Conservation (phyloP, 495 filamentous ascomycete genomes). For the Hypoxylon subgilvum region DNA sequence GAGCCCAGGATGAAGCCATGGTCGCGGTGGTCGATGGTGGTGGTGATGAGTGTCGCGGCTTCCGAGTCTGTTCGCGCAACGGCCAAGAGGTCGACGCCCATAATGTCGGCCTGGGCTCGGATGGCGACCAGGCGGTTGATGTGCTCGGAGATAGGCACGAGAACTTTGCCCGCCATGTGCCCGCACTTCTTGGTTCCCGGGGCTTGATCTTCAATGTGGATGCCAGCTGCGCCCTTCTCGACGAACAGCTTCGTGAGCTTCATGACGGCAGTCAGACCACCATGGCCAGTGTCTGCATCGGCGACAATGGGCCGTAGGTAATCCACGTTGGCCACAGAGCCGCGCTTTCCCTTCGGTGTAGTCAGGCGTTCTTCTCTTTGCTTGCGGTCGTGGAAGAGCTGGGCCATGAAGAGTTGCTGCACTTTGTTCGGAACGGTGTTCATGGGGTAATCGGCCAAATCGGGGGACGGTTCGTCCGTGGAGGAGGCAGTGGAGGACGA, state of each 20-base stretch:
- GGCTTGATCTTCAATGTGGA: conserved; percentile 98
- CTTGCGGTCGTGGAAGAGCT: conserved; percentile 99
- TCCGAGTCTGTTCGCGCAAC: conserved; percentile 94
- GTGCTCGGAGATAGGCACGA: conserved; percentile 96
- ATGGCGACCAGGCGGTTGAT: conserved; percentile 98
- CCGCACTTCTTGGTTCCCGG: conserved; percentile 99
- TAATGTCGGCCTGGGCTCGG: conserved; percentile 96
- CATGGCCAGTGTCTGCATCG: conserved; percentile 97
- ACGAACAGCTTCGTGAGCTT: conserved; percentile 98
- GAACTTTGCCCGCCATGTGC: conserved; percentile 98
- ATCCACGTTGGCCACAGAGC: conserved; percentile 80
- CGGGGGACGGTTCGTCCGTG: conserved; percentile 92
- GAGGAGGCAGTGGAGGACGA: conserved; percentile 94
- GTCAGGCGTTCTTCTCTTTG: conserved; percentile 92
- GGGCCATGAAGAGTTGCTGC: conserved; percentile 92
- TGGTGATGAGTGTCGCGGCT: no score
- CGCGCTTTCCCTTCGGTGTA: conserved; percentile 73
- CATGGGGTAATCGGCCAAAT: conserved; percentile 97
- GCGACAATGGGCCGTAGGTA: conserved; percentile 96
- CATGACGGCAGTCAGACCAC: conserved; percentile 96
- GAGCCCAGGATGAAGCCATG: no score
- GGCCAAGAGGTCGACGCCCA: conserved; percentile 88
- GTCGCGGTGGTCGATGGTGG: no score
- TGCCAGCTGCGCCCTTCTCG: conserved; percentile 95
- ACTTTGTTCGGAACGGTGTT: conserved; percentile 99